Evolutionary conservation across 345 rosid genomes (phyloP), one percentile per base, ranked within the genome.

Genomic region (Toxicodendron radicans): DNA sequence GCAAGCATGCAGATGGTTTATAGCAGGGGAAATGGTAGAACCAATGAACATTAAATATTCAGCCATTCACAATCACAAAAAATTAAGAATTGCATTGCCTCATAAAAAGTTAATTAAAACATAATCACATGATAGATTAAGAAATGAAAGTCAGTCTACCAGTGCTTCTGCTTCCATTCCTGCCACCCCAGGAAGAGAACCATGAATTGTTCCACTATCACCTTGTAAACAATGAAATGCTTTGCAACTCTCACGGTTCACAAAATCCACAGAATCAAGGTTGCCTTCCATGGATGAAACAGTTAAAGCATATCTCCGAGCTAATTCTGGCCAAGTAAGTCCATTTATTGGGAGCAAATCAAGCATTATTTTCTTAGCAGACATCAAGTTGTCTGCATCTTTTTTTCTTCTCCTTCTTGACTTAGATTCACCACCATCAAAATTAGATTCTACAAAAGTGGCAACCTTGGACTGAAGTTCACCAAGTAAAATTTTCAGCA

Each of bases 291-390:
- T 56, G 61, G 81, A 76, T 48, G 70, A 56, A 66, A 82, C 73
- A 52, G 80, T 54, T 33, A 79, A 67, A 49, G 76, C 12, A 60
- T 71, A 82, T 71, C 85, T 76, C 24, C 85, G 71, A 67, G 83
- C 80, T 61, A 82, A 49, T 67, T 82, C 85, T 11, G 85, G 81
- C 85, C 83, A 82, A 43, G 85, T 82, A 49, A 79, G 77, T 61
- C 59, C 79, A 79, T 82, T 82, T 27, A 82, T 38, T 38, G 83
- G 85, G 2, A 82, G 78, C 75, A 76, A 66, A 70, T 79, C 80
- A 66, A 82, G 75, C 77, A 79, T 79, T 73, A 75, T n/a, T 51
- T 73, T 77, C 76, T 72, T 71, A 2, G 82, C 73, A 64, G 65
- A 70, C 18, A 51, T 51, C 33, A 67, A 54, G 71, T 58, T 74